Base-by-base conservation (phyloP, 768 basidiomycete species). In the Glaciozyma martinii region DNA sequence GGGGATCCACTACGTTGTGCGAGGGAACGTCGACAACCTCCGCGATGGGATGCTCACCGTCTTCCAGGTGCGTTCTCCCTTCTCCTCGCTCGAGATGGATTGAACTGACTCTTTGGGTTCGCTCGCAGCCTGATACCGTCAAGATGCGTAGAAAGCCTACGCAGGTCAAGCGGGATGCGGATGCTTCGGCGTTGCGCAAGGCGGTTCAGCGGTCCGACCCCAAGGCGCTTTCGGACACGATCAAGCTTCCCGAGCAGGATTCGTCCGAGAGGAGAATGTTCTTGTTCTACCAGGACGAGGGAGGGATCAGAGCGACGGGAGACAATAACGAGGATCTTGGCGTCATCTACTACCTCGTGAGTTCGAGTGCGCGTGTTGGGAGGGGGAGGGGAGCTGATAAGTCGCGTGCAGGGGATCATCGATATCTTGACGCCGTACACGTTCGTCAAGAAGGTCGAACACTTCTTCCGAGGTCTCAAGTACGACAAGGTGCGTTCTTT, bases 281-380 rank as follows among this genome's bases (percentile, higher is more conserved):
- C 75, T 76, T 97, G 32, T 99, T 99, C 77, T 97, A 95, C 74
- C 90, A 93, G 72, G 93, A 99, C 74, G 95, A 98, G 71, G 92
- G 92, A 18, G 95, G 95, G 0, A 74, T 94, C 52, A 82, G 87
- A 40, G 90, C 92, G 43, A 95, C 94, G 23, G 85, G 93, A 75
- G 93, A 97, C 72, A 77, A 76, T 13, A 94, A 98, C 75, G 80
- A 82, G 25, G 76, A 80, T 3, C 76, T 86, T 77, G 86, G 87
- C 68, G 84, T 83, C 55, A 73, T 74, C 33, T 74, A 74, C 62
- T 74, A 73, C 66, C 59, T 74, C 52, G 73, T 70, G 42, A 25
- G 65, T 59, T 15, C n/a, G n/a, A n/a, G n/a, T 40, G 18, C 13
- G 7, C 33, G n/a, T 19, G 1, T 7, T n/a, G 37, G 42, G 46